phyloP scores from a whole-genome alignment of 108 stramenopile genomes.

The Nitzschia palea region DNA sequence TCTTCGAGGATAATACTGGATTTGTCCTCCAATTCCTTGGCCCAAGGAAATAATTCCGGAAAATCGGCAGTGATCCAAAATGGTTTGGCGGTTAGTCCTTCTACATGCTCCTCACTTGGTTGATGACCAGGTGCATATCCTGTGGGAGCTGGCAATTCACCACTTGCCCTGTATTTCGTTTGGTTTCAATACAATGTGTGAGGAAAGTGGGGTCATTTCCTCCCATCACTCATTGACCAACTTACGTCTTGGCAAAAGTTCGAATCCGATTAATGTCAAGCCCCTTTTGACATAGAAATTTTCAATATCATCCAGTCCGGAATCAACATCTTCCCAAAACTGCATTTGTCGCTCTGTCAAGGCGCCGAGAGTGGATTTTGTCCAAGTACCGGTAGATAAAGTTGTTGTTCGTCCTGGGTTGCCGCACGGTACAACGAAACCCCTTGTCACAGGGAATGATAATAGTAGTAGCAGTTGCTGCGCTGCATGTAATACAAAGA shows the following conservation, averaged over 20 bases:
- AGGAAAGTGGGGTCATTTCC: too few relatives aligned
- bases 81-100: constrained; percentile 86
- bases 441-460: too few relatives aligned
- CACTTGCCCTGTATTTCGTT: constrained; percentile 46
- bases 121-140: constrained; percentile 61
- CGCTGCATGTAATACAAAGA: too few relatives aligned
- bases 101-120: constrained; percentile 89
- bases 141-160: constrained; percentile 49
- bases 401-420: too few relatives aligned
- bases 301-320: constrained; percentile 72
- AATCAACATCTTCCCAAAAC: constrained; percentile 87
- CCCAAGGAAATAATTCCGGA: constrained; percentile 80
- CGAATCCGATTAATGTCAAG: constrained; percentile 68
- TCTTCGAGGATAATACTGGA: constrained; percentile 77
- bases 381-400: too few relatives aligned
- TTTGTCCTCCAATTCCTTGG: constrained; percentile 69
- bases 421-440: too few relatives aligned
- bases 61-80: constrained; percentile 74
- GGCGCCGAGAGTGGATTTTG: neutral
- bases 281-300: constrained; percentile 56
- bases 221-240: too few relatives aligned
- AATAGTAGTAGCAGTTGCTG: too few relatives aligned
- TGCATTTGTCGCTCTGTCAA: constrained; percentile 79
- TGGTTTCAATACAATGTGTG: too few relatives aligned
- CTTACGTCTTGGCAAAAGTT: constrained; percentile 54